A percentile compares a stretch with the other conserved stretches of the same genome.
phyloP scores from a whole-genome alignment of 192 early-diverging fungal species.

The Chytriomyces hyalinus region DNA sequence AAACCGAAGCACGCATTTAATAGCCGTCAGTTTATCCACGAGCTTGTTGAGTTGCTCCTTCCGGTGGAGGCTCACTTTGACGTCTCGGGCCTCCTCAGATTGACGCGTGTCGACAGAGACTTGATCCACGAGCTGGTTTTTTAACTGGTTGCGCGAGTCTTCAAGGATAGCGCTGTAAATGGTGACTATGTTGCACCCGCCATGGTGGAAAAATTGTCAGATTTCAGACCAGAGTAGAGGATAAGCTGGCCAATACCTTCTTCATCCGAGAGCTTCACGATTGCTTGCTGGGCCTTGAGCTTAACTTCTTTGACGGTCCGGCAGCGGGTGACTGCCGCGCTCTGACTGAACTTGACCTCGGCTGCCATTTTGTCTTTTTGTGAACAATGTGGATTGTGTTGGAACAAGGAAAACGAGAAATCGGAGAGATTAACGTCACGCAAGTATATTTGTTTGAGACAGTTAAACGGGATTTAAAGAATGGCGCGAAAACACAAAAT shows the following conservation, averaged over 20 bases:
- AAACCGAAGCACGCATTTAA: slow-evolving; percentile 33
- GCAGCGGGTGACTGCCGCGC: slow-evolving; percentile 18
- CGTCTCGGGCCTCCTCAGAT: slow-evolving; percentile 26
- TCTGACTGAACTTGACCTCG: slow-evolving; percentile 24
- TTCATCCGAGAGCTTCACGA: slow-evolving; percentile 34
- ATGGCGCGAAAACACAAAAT: no score
- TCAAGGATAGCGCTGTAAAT: slow-evolving; percentile 38
- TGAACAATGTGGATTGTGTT: not conserved
- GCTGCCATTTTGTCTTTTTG: not conserved
- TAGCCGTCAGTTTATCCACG: slow-evolving; percentile 29
- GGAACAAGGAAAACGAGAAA: slow-evolving; percentile 1
- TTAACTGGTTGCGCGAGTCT: slow-evolving; percentile 29
- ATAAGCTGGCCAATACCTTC: slow-evolving; percentile 10
- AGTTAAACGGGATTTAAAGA: no score
- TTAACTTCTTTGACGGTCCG: slow-evolving; percentile 32
- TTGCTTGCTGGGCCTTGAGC: slow-evolving; percentile 30
- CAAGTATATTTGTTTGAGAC: not conserved
- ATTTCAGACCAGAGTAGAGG: not conserved
- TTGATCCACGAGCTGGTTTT: slow-evolving; percentile 24
- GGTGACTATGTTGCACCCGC: slow-evolving; percentile 12
- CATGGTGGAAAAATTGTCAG: not conserved
- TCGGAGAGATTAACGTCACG: not conserved
- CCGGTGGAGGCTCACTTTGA: slow-evolving; percentile 10
- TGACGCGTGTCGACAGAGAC: slow-evolving; percentile 21
- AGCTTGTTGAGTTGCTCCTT: slow-evolving; percentile 35